phyloP scores from a whole-genome alignment of 1,284 basidiomycete species.

The Rhodofomes roseus region DNA sequence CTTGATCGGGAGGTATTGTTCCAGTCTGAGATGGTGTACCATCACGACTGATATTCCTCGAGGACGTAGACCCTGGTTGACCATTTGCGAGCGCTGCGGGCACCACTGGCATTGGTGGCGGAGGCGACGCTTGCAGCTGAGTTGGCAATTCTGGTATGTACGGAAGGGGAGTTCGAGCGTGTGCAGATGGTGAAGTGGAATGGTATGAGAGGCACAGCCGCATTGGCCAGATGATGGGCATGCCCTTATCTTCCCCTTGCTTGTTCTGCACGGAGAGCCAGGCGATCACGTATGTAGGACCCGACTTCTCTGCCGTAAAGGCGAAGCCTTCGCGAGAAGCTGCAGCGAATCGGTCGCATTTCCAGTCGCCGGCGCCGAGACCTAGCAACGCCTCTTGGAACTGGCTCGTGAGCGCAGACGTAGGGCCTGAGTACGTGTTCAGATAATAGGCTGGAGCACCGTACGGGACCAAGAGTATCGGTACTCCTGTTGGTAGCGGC shows the following conservation, averaged over 20 bases:
- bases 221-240: slow-evolving; percentile 67
- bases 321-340: slow-evolving; percentile 3
- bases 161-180: slow-evolving; percentile 42
- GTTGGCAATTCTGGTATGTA: slow-evolving; percentile 62
- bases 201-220: slow-evolving; percentile 52
- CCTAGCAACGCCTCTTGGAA: slow-evolving; percentile 60
- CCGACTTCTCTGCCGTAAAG: neutral
- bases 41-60: slow-evolving; percentile 9
- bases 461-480: slow-evolving; percentile 63
- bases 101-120: slow-evolving; percentile 23
- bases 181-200: slow-evolving; percentile 33
- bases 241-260: slow-evolving; percentile 73
- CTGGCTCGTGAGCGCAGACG: slow-evolving; percentile 53
- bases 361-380: slow-evolving; percentile 54
- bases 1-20: slow-evolving; percentile 4
- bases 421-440: slow-evolving; percentile 59
- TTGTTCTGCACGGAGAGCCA: slow-evolving; percentile 73
- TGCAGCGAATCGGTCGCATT: slow-evolving; percentile 13
- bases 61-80: slow-evolving; percentile 9
- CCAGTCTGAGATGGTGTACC: slow-evolving; percentile 15
- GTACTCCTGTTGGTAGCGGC: slow-evolving; percentile 53
- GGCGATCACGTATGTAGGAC: slow-evolving; percentile 56
- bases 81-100: slow-evolving; percentile 11
- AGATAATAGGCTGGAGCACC: slow-evolving; percentile 71
- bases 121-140: slow-evolving; percentile 63